phyloP scores from a whole-genome alignment of 2,329 filamentous ascomycete species.

The Achaetomium macrosporum region DNA sequence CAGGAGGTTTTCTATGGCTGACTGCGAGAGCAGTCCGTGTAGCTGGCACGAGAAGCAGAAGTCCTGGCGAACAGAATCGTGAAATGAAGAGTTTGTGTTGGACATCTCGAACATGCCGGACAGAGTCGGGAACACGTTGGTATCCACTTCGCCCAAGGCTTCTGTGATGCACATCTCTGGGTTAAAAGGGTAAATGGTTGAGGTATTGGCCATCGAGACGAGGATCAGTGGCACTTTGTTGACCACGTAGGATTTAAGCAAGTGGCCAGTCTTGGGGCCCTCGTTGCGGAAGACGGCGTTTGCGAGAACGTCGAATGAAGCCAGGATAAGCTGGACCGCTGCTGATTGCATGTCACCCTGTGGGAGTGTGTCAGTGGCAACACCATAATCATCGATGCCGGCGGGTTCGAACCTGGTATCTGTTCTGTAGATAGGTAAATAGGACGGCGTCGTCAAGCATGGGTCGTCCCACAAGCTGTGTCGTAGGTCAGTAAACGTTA shows the following conservation, averaged over 20 bases:
- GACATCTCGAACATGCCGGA: slow-evolving; percentile 55
- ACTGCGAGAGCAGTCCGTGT: slow-evolving; percentile 74
- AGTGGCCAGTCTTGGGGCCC: slow-evolving; percentile 54
- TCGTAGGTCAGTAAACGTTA: slow-evolving; percentile 23
- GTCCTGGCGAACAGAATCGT: slow-evolving; percentile 57
- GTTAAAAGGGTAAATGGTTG: slow-evolving; percentile 68
- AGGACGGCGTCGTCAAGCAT: slow-evolving; percentile 75
- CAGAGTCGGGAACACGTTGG: slow-evolving; percentile 62
- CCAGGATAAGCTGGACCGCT: slow-evolving; percentile 76
- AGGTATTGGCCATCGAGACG: slow-evolving; percentile 40
- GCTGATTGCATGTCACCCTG: slow-evolving; percentile 72
- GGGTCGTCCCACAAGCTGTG: slow-evolving; percentile 73
- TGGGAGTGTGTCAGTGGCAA: slow-evolving; percentile 25
- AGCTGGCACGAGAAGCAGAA: slow-evolving; percentile 89
- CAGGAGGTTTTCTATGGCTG: slow-evolving; percentile 71
- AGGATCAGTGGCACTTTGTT: slow-evolving; percentile 55
- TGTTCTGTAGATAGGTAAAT: slow-evolving; percentile 73
- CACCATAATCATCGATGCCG: neutral
- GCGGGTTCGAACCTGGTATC: slow-evolving; percentile 61
- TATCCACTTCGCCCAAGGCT: slow-evolving; percentile 74
- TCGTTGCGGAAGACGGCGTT: slow-evolving; percentile 71
- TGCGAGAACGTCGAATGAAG: slow-evolving; percentile 82
- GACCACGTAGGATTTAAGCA: slow-evolving; percentile 81
- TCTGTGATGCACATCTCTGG: slow-evolving; percentile 63
- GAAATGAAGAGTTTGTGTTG: slow-evolving; percentile 51